These are phyloP conservation scores for Rutstroemia sp. DNA, from an alignment of 2,329 filamentous ascomycete genomes.

Conservation along the genomic window DNA sequence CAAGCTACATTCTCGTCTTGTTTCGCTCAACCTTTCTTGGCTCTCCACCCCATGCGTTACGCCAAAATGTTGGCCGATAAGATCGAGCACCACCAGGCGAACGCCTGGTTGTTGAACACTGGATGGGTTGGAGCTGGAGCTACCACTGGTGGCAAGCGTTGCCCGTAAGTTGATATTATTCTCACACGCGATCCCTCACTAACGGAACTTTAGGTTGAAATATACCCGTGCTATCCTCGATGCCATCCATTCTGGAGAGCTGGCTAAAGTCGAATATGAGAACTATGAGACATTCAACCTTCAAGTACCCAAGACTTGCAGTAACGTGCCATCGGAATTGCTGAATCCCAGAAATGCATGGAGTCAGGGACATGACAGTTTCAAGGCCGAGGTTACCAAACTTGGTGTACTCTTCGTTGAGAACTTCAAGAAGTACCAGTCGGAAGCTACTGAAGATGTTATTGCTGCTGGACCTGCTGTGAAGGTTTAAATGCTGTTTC, in stretches of 20 bases:
- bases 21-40: slow-evolving; percentile 98
- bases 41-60: slow-evolving; percentile 98
- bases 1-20: slow-evolving; percentile 98
- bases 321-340: slow-evolving; percentile 81
- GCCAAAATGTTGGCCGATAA: slow-evolving; percentile 98
- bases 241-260: slow-evolving; percentile 93
- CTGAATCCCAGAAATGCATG: slow-evolving; percentile 93
- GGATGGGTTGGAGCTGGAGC: slow-evolving; percentile 93
- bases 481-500: slow-evolving; percentile 12
- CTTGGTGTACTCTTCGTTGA: slow-evolving; percentile 84
- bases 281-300: slow-evolving; percentile 96
- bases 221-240: slow-evolving; percentile 98
- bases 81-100: slow-evolving; percentile 90
- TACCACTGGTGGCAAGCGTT: slow-evolving; percentile 88
- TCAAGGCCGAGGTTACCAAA: slow-evolving; percentile 83
- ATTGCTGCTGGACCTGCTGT: slow-evolving; percentile 54
- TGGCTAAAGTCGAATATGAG: slow-evolving; percentile 89
- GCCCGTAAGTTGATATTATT: slow-evolving; percentile 46
- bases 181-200: slow-evolving; percentile 1
- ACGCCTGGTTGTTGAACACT: slow-evolving; percentile 98
- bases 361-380: slow-evolving; percentile 74
- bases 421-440: slow-evolving; percentile 95
- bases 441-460: slow-evolving; percentile 73
- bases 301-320: slow-evolving; percentile 85
- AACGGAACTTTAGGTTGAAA: slow-evolving; percentile 51